Evolutionary conservation across 371 early-diverging fungal species (phyloP).

Genomic region (Syncephalastrum monosporum): DNA sequence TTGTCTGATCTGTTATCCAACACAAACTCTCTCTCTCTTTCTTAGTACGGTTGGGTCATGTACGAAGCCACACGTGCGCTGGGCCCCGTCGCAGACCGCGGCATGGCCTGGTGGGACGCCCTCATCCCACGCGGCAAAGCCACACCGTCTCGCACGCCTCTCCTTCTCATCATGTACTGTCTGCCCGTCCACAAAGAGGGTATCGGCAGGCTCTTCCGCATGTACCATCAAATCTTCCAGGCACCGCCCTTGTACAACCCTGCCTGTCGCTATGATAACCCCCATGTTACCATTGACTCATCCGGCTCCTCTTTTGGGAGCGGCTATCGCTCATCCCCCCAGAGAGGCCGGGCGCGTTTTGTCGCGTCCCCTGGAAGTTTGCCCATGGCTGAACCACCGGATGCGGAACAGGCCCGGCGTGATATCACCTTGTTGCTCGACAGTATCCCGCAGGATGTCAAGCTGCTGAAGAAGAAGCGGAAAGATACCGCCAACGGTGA

Average conservation of each 20-base stretch:
- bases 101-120: slow-evolving; percentile 47
- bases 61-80: slow-evolving; percentile 42
- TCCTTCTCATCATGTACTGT: slow-evolving; percentile 43
- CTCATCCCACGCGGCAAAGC: slow-evolving; percentile 42
- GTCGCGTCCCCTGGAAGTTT: too few relatives aligned
- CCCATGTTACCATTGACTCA: slow-evolving; percentile 4
- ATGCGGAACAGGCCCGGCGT: slow-evolving; percentile 22
- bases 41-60: slow-evolving; percentile 48
- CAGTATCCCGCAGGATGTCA: slow-evolving; percentile 31
- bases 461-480: neutral
- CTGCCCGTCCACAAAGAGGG: slow-evolving; percentile 14
- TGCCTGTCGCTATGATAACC: slow-evolving; percentile 33
- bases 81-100: slow-evolving; percentile 40
- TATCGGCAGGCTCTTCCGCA: slow-evolving; percentile 18
- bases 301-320: neutral
- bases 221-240: slow-evolving; percentile 15
- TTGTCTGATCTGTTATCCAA: neutral
- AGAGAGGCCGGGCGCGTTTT: too few relatives aligned
- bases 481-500: too few relatives aligned
- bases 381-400: neutral
- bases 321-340: neutral
- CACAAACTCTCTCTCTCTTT: neutral
- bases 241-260: slow-evolving; percentile 43
- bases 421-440: slow-evolving; percentile 41
- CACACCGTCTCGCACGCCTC: slow-evolving; percentile 30